Base-by-base conservation (phyloP, 2,329 filamentous ascomycete species). In the Sarocladiaceae sp. region DNA sequence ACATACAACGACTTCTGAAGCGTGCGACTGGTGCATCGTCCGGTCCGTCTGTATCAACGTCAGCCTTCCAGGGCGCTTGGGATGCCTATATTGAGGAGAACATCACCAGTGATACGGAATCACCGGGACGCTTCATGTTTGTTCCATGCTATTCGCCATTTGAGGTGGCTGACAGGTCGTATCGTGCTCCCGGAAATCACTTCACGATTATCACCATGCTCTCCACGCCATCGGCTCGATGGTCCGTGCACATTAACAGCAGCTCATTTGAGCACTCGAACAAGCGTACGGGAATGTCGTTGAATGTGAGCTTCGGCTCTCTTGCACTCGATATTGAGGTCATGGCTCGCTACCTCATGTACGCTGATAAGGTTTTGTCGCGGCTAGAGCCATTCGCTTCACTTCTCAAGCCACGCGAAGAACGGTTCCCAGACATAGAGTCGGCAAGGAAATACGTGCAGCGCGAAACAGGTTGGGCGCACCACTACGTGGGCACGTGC, bases 171-270 rank as follows among this genome's bases (percentile, higher is more conserved):
- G 15, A 8, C 10, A 8, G 15, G 8, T 15, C 15, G 36, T 13
- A 39, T 17, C 18, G 36, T 8, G 36, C 36, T 10, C 12, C 12
- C 8, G 36, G 54, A 22, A 60, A 35, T 28, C 44, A 52, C 39
- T 47, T 47, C 17, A 18, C 51, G 6, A 26, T 53, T 10, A 20
- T 18, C n/a, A 17, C 44, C 10, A 17, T 53, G 15, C 78, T 82
- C 20, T 77, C 78, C 29, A 83, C 84, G 54, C 82, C 82, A 0
- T 77, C 81, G 59, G 81, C 77, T 2, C 74, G 81, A 0, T 83
- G 83, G 5, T 71, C 72, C 33, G 75, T 83, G 52, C 83, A 85
- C 65, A 79, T 85, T 53, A 66, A 64, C 11, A 70, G 70, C 5
- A 47, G 68, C 1, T 69, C 75, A 42, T 17, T 17, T 10, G 36